Conservation (phyloP, 2,329 filamentous ascomycete genomes). For the Tolypocladium tropicale region DNA sequence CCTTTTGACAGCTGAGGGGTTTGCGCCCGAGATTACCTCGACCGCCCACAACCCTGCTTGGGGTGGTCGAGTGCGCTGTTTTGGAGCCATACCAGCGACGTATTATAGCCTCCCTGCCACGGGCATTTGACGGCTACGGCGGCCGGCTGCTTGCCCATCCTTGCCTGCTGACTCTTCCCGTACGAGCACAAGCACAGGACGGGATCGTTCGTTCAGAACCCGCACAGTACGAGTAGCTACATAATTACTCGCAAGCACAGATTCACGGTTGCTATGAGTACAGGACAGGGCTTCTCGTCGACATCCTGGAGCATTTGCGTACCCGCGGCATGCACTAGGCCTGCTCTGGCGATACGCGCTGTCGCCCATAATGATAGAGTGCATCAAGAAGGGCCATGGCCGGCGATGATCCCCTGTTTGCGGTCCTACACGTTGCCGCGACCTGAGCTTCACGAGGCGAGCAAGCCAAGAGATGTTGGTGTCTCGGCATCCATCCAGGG, state of each 20-base stretch:
- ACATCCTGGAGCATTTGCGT: not conserved
- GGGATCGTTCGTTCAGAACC: not conserved
- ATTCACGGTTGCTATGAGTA: not conserved
- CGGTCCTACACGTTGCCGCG: too few relatives aligned
- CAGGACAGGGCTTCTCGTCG: not conserved
- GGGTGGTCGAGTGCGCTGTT: not conserved
- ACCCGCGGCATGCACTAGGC: not conserved
- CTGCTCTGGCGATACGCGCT: not conserved
- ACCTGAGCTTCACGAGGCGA: too few relatives aligned
- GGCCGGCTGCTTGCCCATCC: not conserved
- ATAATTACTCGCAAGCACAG: too few relatives aligned
- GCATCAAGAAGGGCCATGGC: too few relatives aligned
- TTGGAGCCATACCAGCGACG: not conserved
- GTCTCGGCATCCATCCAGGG: not conserved
- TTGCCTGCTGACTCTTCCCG: not conserved
- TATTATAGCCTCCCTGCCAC: not conserved
- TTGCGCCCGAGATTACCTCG: slow-evolving; percentile 1
- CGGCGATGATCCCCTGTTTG: too few relatives aligned
- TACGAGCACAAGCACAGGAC: not conserved
- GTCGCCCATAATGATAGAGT: not conserved
- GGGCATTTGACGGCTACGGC: not conserved
- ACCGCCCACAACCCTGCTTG: not conserved
- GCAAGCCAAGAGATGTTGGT: not conserved
- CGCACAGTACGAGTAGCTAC: not conserved
- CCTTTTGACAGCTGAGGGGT: slow-evolving; percentile 1